Evolutionary conservation across 495 filamentous ascomycete genomes (phyloP).

Genomic region (Daldinia childiae): DNA sequence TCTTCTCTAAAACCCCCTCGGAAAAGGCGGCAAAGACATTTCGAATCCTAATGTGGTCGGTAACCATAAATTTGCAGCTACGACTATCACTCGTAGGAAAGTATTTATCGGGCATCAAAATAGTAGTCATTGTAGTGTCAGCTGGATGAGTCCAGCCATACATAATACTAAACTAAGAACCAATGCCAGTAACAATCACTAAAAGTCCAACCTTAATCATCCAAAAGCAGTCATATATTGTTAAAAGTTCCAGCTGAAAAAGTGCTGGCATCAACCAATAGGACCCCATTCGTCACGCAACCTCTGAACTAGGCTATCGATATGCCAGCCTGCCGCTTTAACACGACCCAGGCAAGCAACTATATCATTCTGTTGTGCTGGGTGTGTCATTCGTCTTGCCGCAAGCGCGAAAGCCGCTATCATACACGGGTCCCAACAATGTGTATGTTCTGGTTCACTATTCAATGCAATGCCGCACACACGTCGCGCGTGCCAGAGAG

Average conservation of each 20-base stretch:
- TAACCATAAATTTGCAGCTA: no score
- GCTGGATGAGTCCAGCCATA: no score
- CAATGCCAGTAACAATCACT: no score
- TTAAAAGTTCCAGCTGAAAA: background rate
- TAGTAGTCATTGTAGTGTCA: no score
- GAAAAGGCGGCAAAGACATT: no score
- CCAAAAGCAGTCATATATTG: no score
- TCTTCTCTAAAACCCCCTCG: no score
- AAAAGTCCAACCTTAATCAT: no score
- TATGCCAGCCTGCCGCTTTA: conserved; percentile 28
- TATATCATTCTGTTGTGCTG: conserved; percentile 10
- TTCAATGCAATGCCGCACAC: conserved; percentile 36
- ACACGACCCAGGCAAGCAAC: background rate
- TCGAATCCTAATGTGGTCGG: no score
- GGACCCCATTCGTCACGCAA: conserved; percentile 28
- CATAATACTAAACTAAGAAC: no score
- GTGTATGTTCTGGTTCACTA: conserved; percentile 30
- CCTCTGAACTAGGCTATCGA: conserved; percentile 26
- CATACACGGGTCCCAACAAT: conserved; percentile 36
- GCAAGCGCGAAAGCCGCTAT: conserved; percentile 34
- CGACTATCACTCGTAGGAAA: no score
- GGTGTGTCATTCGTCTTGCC: conserved; percentile 17
- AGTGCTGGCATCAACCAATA: background rate
- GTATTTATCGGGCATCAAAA: no score
- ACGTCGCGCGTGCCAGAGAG: conserved; percentile 29